Evolutionary conservation across 495 filamentous ascomycete species (phyloP).

Genomic region (Rostrohypoxylon terebratum): DNA sequence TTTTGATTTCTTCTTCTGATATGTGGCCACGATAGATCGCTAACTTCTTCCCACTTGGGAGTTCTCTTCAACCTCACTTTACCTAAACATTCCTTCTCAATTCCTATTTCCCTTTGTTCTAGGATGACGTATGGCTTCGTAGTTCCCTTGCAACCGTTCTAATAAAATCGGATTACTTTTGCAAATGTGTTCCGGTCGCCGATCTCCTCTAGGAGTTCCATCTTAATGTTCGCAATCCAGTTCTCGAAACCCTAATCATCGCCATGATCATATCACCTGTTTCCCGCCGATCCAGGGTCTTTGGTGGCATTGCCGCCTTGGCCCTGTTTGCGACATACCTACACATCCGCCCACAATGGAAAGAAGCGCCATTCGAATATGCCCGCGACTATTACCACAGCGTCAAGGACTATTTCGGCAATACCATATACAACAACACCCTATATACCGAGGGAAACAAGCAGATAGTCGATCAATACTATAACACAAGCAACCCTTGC

Average conservation of each 20-base stretch:
- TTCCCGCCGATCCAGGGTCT: constrained; percentile 44
- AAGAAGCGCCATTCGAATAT: constrained; percentile 42
- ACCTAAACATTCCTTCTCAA: constrained; percentile 4
- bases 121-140: background rate
- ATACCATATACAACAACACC: constrained; percentile 48
- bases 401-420: constrained; percentile 42
- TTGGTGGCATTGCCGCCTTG: constrained; percentile 35
- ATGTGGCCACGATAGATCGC: constrained; percentile 15
- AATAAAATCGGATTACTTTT: background rate
- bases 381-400: constrained; percentile 48
- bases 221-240: constrained; percentile 24
- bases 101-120: background rate
- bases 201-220: constrained; percentile 9
- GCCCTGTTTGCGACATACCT: constrained; percentile 39
- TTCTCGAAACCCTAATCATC: background rate
- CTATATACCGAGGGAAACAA: constrained; percentile 46
- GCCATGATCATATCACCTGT: constrained; percentile 47
- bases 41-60: constrained; percentile 30
- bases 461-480: constrained; percentile 41
- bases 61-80: constrained; percentile 17
- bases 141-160: background rate
- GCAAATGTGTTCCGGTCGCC: constrained; percentile 21
- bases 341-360: constrained; percentile 41
- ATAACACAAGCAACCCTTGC: constrained; percentile 46
- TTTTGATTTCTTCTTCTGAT: constrained; percentile 20